These are phyloP conservation scores for Mallotus nudiflorus DNA, from an alignment of 345 rosid genomes.

Conservation along the genomic window DNA sequence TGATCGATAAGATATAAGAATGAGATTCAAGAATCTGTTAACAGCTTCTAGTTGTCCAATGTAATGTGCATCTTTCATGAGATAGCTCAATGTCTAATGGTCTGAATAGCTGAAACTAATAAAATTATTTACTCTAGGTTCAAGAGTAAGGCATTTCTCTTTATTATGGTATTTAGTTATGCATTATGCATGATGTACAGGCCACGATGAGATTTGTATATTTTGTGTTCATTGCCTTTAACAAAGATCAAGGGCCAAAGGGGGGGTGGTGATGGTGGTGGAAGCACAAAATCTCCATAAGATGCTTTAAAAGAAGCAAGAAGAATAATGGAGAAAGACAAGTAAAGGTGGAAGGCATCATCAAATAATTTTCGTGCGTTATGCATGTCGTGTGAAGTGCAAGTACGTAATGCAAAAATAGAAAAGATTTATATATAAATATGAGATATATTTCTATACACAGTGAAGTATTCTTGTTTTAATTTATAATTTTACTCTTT, in stretches of 20 bases:
- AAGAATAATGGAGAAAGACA: constrained; percentile 93
- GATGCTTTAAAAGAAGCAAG: constrained; percentile 76
- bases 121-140: background rate
- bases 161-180: background rate
- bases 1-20: too few species aligned
- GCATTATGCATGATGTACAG: constrained; percentile 39
- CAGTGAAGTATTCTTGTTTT: too few species aligned
- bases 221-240: constrained; percentile 76
- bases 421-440: background rate
- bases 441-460: too few species aligned
- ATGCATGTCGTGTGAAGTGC: too few species aligned
- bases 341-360: constrained; percentile 28
- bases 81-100: background rate
- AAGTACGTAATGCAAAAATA: background rate
- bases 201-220: constrained; percentile 91
- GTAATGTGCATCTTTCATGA: background rate
- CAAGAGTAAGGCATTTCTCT: too few species aligned
- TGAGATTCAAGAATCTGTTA: background rate
- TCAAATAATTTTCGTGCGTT: background rate
- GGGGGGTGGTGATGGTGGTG: constrained; percentile 36
- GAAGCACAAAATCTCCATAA: constrained; percentile 34
- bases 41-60: background rate
- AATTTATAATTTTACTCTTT: too few species aligned
- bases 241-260: constrained; percentile 67
- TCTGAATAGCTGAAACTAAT: background rate